Conservation (phyloP, 495 filamentous ascomycete species). For the Daldinia childiae region DNA sequence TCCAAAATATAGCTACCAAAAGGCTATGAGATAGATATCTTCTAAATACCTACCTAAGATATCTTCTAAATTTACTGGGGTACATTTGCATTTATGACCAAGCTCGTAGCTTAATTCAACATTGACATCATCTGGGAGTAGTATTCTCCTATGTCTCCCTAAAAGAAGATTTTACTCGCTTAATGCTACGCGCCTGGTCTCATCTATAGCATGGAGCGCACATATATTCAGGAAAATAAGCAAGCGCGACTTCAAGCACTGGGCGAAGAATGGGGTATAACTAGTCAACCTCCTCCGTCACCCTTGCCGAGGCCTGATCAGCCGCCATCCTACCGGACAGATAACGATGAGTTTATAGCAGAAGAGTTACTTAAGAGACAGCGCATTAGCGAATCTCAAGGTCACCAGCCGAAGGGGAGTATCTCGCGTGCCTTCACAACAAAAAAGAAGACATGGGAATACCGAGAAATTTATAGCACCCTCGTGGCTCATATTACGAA, state of each 20-base stretch:
- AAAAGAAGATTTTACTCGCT: neutral
- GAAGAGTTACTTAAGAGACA: conserved; percentile 58
- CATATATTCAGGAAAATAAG: conserved; percentile 43
- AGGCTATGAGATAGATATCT: conserved; percentile 10
- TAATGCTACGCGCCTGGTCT: conserved; percentile 26
- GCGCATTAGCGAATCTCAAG: conserved; percentile 43
- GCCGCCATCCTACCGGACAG: conserved; percentile 46
- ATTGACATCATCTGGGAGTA: neutral
- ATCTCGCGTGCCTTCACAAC: conserved; percentile 57
- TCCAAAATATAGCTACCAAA: conserved; percentile 6
- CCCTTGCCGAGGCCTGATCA: conserved; percentile 39
- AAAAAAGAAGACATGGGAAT: conserved; percentile 58
- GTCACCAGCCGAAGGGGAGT: conserved; percentile 48
- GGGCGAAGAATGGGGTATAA: conserved; percentile 50
- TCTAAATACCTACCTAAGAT: conserved; percentile 5
- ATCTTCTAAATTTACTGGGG: neutral
- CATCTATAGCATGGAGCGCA: conserved; percentile 33
- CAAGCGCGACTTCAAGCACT: conserved; percentile 51
- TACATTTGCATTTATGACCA: conserved; percentile 20
- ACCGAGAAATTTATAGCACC: conserved; percentile 57
- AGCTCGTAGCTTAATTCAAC: conserved; percentile 8
- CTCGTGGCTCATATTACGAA: conserved; percentile 54
- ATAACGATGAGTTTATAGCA: conserved; percentile 53
- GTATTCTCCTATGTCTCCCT: neutral
- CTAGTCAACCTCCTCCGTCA: conserved; percentile 32